Evolutionary conservation across 1,284 basidiomycete genomes (phyloP).

Genomic region (Cerrena zonata): DNA sequence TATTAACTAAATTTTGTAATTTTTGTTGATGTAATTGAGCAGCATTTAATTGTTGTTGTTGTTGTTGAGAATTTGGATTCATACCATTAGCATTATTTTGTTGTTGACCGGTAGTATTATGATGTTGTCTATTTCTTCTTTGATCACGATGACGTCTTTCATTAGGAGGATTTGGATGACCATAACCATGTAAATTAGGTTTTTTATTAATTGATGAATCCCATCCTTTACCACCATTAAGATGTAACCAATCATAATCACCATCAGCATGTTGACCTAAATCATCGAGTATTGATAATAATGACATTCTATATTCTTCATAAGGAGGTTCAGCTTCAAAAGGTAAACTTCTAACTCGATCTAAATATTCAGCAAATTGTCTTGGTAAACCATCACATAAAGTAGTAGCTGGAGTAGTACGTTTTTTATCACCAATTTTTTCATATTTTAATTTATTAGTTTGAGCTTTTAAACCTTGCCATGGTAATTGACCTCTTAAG

Average conservation of each 20-base stretch:
- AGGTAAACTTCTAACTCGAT: constrained; percentile 91
- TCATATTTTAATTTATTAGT: constrained; percentile 99
- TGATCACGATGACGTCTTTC: too few species aligned
- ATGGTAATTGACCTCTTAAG: constrained; percentile 85
- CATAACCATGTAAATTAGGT: too few species aligned
- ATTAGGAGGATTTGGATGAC: too few species aligned
- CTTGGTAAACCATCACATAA: constrained; percentile 97
- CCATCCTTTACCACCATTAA: constrained; percentile 87
- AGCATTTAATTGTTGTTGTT: too few species aligned
- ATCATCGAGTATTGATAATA: constrained; percentile 87
- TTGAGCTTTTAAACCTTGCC: constrained; percentile 92
- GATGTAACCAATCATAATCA: constrained; percentile 81
- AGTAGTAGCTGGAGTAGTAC: constrained; percentile 87
- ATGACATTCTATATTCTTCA: constrained; percentile 92
- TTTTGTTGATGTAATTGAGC: too few species aligned
- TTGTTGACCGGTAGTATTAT: too few species aligned
- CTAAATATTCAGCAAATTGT: constrained; percentile 95
- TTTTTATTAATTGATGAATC: too few species aligned
- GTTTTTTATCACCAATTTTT: constrained; percentile 97
- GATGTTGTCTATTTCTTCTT: too few species aligned
- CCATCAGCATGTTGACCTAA: constrained; percentile 70
- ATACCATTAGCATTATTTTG: too few species aligned
- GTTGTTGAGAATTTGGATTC: too few species aligned
- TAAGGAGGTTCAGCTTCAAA: constrained; percentile 97
- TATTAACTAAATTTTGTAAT: too few species aligned